phyloP scores from a whole-genome alignment of 305 asterid genomes.

The Withania somnifera region DNA sequence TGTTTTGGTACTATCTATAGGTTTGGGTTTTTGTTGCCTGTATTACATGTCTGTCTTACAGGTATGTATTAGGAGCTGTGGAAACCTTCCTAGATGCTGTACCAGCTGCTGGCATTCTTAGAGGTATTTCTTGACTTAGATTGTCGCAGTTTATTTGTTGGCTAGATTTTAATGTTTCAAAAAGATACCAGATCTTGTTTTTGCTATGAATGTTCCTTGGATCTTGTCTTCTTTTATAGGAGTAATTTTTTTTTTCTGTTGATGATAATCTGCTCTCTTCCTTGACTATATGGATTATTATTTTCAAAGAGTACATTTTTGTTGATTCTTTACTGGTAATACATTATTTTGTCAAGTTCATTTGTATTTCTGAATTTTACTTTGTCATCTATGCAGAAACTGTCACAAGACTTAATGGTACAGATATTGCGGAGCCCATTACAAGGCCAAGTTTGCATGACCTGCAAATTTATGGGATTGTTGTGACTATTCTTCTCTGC shows the following conservation, averaged over 20 bases:
- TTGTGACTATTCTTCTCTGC: slow-evolving; percentile 88
- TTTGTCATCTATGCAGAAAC: slow-evolving; percentile 36
- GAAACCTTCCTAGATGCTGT: slow-evolving; percentile 93
- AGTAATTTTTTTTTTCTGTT: background rate
- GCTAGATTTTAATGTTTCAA: background rate
- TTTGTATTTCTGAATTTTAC: slow-evolving; percentile 22
- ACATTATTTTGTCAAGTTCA: background rate
- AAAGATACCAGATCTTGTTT: background rate
- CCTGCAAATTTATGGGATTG: slow-evolving; percentile 89
- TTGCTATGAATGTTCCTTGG: background rate
- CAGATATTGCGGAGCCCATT: slow-evolving; percentile 62
- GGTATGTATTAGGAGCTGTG: slow-evolving; percentile 98
- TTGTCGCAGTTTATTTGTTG: background rate
- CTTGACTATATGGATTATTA: background rate
- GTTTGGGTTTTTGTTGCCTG: background rate
- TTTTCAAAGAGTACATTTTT: background rate
- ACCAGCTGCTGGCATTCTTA: slow-evolving; percentile 88
- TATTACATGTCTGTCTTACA: slow-evolving; percentile 15
- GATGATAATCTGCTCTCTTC: background rate
- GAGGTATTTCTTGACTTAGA: slow-evolving; percentile 36
- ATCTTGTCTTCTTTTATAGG: background rate
- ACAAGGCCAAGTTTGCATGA: slow-evolving; percentile 90
- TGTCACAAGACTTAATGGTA: slow-evolving; percentile 69
- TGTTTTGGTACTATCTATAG: background rate
- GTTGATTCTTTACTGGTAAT: background rate